Evolutionary conservation across 495 filamentous ascomycete species (phyloP).

Genomic region (Hypoxylon rickii): DNA sequence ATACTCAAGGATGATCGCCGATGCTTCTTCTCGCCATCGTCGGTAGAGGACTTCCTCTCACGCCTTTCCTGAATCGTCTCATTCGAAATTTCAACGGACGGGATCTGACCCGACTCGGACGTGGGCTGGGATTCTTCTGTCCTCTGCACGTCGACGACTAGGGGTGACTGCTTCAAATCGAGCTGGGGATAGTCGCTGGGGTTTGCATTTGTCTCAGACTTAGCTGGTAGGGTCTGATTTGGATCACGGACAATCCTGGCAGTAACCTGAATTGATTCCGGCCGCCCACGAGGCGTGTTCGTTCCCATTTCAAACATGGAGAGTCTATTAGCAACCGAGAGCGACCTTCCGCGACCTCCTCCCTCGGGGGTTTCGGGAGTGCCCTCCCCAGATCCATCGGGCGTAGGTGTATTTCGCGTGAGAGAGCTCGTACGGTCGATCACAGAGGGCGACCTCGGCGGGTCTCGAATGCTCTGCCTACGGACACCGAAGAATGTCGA

Average conservation of each 20-base stretch:
- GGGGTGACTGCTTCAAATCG: constrained; percentile 70
- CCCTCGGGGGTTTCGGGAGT: constrained; percentile 43
- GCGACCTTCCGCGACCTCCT: constrained; percentile 43
- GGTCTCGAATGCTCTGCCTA: constrained; percentile 46
- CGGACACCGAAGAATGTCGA: constrained; percentile 59
- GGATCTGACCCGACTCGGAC: constrained; percentile 21
- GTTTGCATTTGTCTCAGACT: constrained; percentile 44
- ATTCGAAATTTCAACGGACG: constrained; percentile 25
- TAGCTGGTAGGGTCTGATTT: constrained; percentile 50
- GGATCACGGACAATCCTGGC: constrained; percentile 74
- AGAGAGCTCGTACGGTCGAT: constrained; percentile 48
- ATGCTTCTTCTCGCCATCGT: constrained; percentile 35
- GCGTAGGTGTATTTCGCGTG: constrained; percentile 41
- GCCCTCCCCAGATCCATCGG: constrained; percentile 49
- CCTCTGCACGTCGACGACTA: constrained; percentile 71
- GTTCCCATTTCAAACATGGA: constrained; percentile 49
- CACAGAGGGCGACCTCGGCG: constrained; percentile 52
- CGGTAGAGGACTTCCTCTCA: constrained; percentile 34
- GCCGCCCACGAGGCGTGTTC: constrained; percentile 47
- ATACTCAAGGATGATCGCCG: constrained; percentile 56
- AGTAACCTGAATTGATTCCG: constrained; percentile 78
- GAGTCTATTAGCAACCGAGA: constrained; percentile 51
- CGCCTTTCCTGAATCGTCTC: constrained; percentile 46
- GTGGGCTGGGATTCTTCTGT: constrained; percentile 35
- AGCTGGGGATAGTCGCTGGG: constrained; percentile 50